Evolutionary conservation across 768 basidiomycete species (phyloP).

Genomic region (Collybia mongolica): DNA sequence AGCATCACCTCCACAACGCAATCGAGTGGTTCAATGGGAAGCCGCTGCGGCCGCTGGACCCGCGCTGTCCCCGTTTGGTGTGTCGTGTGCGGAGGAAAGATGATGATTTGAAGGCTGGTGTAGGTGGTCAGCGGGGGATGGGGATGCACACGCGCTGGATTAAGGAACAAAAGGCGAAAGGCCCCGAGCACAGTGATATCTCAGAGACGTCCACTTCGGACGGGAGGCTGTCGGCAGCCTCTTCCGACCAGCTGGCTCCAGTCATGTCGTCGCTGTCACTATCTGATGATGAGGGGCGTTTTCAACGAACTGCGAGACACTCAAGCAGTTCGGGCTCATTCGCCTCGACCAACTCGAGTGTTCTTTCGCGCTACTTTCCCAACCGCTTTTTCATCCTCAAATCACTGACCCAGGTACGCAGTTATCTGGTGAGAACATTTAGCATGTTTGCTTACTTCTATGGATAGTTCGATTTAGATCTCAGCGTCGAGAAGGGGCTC

Average conservation of each 20-base stretch:
- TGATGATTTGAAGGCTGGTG: constrained; percentile 87
- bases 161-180: constrained; percentile 54
- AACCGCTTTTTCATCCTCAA: constrained; percentile 93
- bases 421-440: background rate
- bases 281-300: constrained; percentile 39
- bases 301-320: constrained; percentile 23
- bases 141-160: constrained; percentile 85
- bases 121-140: constrained; percentile 86
- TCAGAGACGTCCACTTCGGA: constrained; percentile 19
- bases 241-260: constrained; percentile 23
- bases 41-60: constrained; percentile 67
- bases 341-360: constrained; percentile 81
- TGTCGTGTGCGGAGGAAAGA: constrained; percentile 80
- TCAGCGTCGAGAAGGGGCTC: constrained; percentile 72
- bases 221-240: constrained; percentile 17
- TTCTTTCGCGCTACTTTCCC: constrained; percentile 76
- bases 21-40: constrained; percentile 73
- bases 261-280: constrained; percentile 29
- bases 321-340: constrained; percentile 68
- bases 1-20: constrained; percentile 60
- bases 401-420: constrained; percentile 72
- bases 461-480: constrained; percentile 68
- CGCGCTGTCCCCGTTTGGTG: constrained; percentile 73
- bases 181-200: constrained; percentile 16
- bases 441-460: background rate